Conservation (phyloP, 805 yeast species). For the Jamesozyma rosinii region DNA sequence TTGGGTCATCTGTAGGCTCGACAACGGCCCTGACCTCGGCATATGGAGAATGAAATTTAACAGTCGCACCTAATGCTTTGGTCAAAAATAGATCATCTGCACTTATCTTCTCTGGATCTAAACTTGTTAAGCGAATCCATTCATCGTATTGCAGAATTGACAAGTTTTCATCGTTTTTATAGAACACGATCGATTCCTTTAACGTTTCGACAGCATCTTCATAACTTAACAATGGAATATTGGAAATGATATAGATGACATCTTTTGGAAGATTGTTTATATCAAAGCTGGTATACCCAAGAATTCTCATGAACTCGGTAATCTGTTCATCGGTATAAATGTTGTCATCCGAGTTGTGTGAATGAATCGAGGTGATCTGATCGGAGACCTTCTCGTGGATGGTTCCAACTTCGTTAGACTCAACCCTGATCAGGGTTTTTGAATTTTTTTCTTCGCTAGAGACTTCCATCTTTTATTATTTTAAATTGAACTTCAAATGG, state of each 20-base stretch:
- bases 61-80: slow-evolving; percentile 31
- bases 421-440: background rate
- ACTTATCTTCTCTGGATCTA: slow-evolving; percentile 12
- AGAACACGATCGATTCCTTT: slow-evolving; percentile 34
- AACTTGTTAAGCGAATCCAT: slow-evolving; percentile 25
- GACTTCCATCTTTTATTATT: background rate
- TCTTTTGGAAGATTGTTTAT: background rate
- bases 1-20: slow-evolving; percentile 41
- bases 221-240: slow-evolving; percentile 29
- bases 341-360: background rate
- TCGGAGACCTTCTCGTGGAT: background rate
- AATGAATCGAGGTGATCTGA: background rate
- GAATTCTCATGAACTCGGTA: background rate
- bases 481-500: no score
- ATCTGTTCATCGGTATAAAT: background rate
- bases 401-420: background rate
- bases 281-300: background rate
- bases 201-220: slow-evolving; percentile 37
- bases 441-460: background rate
- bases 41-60: slow-evolving; percentile 46
- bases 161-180: slow-evolving; percentile 41
- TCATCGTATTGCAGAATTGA: slow-evolving; percentile 32
- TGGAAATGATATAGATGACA: slow-evolving; percentile 32
- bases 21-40: slow-evolving; percentile 61
- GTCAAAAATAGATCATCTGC: slow-evolving; percentile 19